These are phyloP conservation scores for Botryotinia narcissicola DNA, from an alignment of 2,329 filamentous ascomycete genomes.

Conservation along the genomic window DNA sequence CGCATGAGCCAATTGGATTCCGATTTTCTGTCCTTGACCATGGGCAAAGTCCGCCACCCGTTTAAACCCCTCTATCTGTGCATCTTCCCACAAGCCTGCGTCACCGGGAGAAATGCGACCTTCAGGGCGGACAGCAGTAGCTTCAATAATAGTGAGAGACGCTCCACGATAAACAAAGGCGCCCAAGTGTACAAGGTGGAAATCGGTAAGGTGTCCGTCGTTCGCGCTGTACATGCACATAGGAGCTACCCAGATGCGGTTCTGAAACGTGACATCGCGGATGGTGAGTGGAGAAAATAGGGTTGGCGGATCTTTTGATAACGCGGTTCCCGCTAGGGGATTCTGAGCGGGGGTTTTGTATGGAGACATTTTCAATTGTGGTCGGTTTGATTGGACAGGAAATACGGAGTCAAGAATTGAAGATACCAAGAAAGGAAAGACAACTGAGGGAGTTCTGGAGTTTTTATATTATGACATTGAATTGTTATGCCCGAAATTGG, in stretches of 20 bases:
- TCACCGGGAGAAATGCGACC: slow-evolving; percentile 38
- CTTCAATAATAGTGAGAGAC: slow-evolving; percentile 40
- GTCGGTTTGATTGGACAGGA: not conserved
- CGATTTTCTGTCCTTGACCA: slow-evolving; percentile 59
- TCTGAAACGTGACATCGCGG: slow-evolving; percentile 45
- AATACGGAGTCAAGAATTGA: not conserved
- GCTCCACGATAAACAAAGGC: slow-evolving; percentile 39
- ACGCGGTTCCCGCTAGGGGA: slow-evolving; percentile 35
- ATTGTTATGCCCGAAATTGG: not conserved
- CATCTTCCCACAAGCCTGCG: slow-evolving; percentile 40
- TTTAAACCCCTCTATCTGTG: slow-evolving; percentile 40
- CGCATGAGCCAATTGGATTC: slow-evolving; percentile 67
- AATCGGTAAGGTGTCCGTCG: slow-evolving; percentile 37
- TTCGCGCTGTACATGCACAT: slow-evolving; percentile 46
- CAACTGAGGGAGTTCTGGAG: not conserved
- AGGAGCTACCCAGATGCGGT: slow-evolving; percentile 46
- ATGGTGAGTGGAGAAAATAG: slow-evolving; percentile 48
- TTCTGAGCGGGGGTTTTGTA: slow-evolving; percentile 23
- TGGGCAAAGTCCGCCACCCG: slow-evolving; percentile 46
- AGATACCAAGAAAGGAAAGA: not conserved
- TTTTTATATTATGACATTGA: not conserved
- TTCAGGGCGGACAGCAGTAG: slow-evolving; percentile 38
- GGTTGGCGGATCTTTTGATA: slow-evolving; percentile 34
- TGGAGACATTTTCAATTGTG: not conserved
- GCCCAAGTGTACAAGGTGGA: slow-evolving; percentile 38